Percentiles rank a stretch among this genome's conserved stretches.
These are phyloP conservation scores for Gonapodya sp. DNA, from an alignment of 192 early-diverging fungal species.

Conservation along the genomic window DNA sequence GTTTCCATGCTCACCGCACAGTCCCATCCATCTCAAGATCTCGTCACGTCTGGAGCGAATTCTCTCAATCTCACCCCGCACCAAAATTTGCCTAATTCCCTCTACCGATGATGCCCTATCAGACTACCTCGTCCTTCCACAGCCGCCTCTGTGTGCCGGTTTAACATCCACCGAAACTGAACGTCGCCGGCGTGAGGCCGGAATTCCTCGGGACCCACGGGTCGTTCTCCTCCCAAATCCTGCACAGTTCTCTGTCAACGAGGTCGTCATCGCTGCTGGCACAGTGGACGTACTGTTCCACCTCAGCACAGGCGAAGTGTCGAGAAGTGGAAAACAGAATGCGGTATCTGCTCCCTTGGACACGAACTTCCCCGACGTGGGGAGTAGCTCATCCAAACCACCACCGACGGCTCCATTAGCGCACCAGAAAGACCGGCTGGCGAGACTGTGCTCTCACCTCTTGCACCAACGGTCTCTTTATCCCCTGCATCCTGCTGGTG, in stretches of 20 bases:
- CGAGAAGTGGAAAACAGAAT: background rate
- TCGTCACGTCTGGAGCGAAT: constrained; percentile 44
- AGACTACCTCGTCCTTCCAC: constrained; percentile 70
- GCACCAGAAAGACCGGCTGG: constrained; percentile 46
- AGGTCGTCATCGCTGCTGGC: constrained; percentile 63
- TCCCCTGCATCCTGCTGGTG: constrained; percentile 58
- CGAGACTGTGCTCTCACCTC: constrained; percentile 63
- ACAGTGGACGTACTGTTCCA: constrained; percentile 69
- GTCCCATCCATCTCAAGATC: constrained; percentile 44
- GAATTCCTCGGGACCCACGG: constrained; percentile 12
- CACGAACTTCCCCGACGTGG: constrained; percentile 22
- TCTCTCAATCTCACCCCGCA: constrained; percentile 27
- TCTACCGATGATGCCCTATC: constrained; percentile 64
- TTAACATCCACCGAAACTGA: constrained; percentile 12
- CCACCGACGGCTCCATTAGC: constrained; percentile 12
- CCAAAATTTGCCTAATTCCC: constrained; percentile 61
- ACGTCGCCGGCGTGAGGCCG: constrained; percentile 20
- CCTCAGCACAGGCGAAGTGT: constrained; percentile 56
- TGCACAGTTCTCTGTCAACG: constrained; percentile 72
- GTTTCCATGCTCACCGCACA: too few relatives aligned
- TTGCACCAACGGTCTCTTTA: constrained; percentile 77
- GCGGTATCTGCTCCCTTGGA: too few relatives aligned
- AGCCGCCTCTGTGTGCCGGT: constrained; percentile 56
- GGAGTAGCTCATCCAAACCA: constrained; percentile 18
- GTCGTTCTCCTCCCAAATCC: constrained; percentile 61